These are phyloP conservation scores for Thermothielavioides terrestris DNA, from an alignment of 495 filamentous ascomycete genomes.

Conservation along the genomic window DNA sequence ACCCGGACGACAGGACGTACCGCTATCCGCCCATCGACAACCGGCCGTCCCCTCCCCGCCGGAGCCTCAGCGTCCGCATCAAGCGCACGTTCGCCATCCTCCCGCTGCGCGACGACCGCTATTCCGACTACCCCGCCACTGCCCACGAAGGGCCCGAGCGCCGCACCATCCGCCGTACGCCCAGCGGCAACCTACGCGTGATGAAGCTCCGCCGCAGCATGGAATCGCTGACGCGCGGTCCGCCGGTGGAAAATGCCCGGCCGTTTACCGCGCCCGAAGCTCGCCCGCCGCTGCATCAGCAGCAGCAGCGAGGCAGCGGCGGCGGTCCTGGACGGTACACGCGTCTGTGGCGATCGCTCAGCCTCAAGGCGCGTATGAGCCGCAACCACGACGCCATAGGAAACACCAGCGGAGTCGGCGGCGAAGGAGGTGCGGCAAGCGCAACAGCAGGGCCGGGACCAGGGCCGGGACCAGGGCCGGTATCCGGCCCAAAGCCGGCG, in stretches of 20 bases:
- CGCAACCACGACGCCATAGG: not conserved
- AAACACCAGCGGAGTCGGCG: not conserved
- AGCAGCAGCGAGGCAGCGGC: not conserved
- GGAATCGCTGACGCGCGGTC: conserved; percentile 25
- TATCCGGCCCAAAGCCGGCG: not conserved
- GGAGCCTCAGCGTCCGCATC: conserved; percentile 40
- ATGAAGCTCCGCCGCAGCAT: conserved; percentile 39
- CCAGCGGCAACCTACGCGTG: conserved; percentile 42
- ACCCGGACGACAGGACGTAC: conserved; percentile 24
- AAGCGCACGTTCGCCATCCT: conserved; percentile 47
- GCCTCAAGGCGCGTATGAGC: not conserved
- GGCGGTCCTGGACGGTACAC: not conserved
- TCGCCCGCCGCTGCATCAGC: not conserved
- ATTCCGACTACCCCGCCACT: conserved; percentile 26
- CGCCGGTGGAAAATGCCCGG: conserved; percentile 3
- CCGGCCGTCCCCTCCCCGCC: conserved; percentile 38
- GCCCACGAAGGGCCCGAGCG: conserved; percentile 36
- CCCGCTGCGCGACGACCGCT: conserved; percentile 31
- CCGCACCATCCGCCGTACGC: conserved; percentile 41
- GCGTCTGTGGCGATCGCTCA: conserved; percentile 1
- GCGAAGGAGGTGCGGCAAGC: no score
- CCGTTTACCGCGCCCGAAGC: not conserved
- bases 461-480: not conserved
- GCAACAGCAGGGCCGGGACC: not conserved
- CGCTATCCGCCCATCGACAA: conserved; percentile 34